Evolutionary conservation across 2,329 filamentous ascomycete genomes (phyloP).

Genomic region (Byssoonygena ceratinophila): DNA sequence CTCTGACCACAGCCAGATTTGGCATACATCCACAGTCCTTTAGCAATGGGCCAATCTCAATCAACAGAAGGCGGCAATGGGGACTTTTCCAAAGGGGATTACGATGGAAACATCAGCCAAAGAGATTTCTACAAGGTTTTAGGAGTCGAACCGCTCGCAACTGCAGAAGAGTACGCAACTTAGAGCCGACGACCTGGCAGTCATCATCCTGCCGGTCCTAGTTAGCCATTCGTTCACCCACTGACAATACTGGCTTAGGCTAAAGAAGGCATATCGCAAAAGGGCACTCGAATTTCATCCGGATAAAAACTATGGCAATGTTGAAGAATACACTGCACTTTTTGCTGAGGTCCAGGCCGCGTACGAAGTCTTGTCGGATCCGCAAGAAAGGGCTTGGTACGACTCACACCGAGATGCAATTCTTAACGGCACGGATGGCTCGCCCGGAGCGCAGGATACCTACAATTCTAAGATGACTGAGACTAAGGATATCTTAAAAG

Average conservation of each 20-base stretch:
- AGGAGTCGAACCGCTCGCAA: slow-evolving; percentile 58
- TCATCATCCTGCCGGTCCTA: slow-evolving; percentile 1
- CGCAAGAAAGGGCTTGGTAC: slow-evolving; percentile 95
- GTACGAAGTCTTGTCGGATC: slow-evolving; percentile 90
- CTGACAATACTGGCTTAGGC: slow-evolving; percentile 40
- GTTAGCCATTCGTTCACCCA: not conserved
- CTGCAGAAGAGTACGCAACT: slow-evolving; percentile 62
- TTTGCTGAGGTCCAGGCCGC: slow-evolving; percentile 91
- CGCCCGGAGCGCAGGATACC: slow-evolving; percentile 46
- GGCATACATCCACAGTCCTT: too few species aligned
- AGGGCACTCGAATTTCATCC: slow-evolving; percentile 92
- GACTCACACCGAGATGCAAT: slow-evolving; percentile 87
- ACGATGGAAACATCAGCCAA: slow-evolving; percentile 23
- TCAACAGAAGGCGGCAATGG: slow-evolving; percentile 26
- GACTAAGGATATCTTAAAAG: slow-evolving; percentile 62
- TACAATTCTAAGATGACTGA: slow-evolving; percentile 66
- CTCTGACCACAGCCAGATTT: not conserved
- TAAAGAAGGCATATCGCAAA: slow-evolving; percentile 83
- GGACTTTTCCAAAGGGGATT: slow-evolving; percentile 15
- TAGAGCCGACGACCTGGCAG: not conserved
- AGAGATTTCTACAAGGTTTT: slow-evolving; percentile 63
- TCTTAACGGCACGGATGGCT: slow-evolving; percentile 50
- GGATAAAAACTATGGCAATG: slow-evolving; percentile 78
- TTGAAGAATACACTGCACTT: slow-evolving; percentile 67
- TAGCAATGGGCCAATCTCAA: slow-evolving; percentile 40